These are phyloP conservation scores for Leccinum truebloodii DNA, from an alignment of 768 basidiomycete species.

Conservation along the genomic window DNA sequence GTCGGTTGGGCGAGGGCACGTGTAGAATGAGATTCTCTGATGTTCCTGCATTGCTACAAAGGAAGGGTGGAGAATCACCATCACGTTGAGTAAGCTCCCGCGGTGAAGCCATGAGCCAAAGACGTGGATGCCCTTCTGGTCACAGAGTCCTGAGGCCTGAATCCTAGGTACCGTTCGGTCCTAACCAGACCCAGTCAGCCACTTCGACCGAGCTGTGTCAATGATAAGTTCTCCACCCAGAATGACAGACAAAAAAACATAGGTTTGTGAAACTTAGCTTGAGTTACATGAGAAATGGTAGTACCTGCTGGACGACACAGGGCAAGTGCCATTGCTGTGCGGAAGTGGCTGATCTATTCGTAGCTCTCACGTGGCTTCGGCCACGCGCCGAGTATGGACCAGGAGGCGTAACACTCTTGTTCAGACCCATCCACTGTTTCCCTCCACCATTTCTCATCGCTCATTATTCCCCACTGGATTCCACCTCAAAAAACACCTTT, in stretches of 20 bases:
- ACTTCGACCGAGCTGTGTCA: not conserved
- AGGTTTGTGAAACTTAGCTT: not conserved
- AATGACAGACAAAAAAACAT: not conserved
- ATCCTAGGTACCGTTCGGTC: not conserved
- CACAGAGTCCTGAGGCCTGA: slow-evolving; percentile 1
- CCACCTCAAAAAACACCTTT: slow-evolving; percentile 7
- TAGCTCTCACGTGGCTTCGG: slow-evolving; percentile 31
- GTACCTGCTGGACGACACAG: not conserved
- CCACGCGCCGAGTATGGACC: slow-evolving; percentile 33
- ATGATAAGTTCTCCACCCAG: not conserved
- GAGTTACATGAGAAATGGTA: not conserved
- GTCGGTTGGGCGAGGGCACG: slow-evolving; percentile 22
- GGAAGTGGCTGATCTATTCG: slow-evolving; percentile 22
- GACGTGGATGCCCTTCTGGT: slow-evolving; percentile 16
- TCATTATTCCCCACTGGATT: slow-evolving; percentile 20
- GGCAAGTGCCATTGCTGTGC: slow-evolving; percentile 3
- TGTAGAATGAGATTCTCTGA: slow-evolving; percentile 20
- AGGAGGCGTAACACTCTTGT: slow-evolving; percentile 36
- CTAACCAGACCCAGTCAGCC: not conserved
- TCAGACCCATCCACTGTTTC: slow-evolving; percentile 32
- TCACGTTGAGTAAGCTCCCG: slow-evolving; percentile 18
- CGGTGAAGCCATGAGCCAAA: slow-evolving; percentile 20
- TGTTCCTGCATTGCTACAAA: slow-evolving; percentile 23
- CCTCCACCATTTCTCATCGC: slow-evolving; percentile 32
- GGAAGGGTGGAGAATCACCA: slow-evolving; percentile 30